Evolutionary conservation across 2,329 filamentous ascomycete species (phyloP), one percentile per base, ranked within the genome.

Genomic region (Diaporthe eres): DNA sequence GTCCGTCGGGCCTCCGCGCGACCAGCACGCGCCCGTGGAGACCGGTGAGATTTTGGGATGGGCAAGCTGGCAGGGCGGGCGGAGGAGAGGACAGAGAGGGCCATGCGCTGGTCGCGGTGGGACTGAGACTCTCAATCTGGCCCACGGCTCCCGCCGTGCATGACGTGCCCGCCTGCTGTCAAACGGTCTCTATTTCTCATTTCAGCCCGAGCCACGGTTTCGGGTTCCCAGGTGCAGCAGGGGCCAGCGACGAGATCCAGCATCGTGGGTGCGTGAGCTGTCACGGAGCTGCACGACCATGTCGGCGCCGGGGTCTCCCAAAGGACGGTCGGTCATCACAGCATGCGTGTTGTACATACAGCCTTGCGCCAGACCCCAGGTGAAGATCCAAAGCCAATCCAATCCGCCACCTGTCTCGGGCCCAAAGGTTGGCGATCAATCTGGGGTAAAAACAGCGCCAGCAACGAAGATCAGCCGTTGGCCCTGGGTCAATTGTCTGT

Each of bases 351-450:
- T 39, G 25, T 39, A 10, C 28, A 58, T 39, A 10, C 28, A 58
- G 63, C 49, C 51, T 47, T 42, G 25, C 15, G 63, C 42, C 28
- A 25, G 25, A 61, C n/a, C 58, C 51, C 39, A 17, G 31, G 47
- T 67, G 34, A 68, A 22, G 63, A 67, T 67, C 44, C 10, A 51
- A 25, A 17, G 61, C 63, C 47, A 51, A 51, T 51, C 63, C 47
- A 51, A 51, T 51, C 28, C 47, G 44, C 63, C 44, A 37, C 51
- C 47, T n/a, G n/a, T 25, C n/a, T 44, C 61, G 28, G 31, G 70
- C 51, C 19, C 53, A 44, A 44, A 53, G n/a, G 31, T 47, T 49
- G 74, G 37, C 71, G 71, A 75, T 73, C 71, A 70, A 57, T 61
- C 51, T 44, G 61, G 74, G 71, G 61, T 49, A 28, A 19, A 28